phyloP scores from a whole-genome alignment of 768 basidiomycete genomes.

The Suillus lakei region DNA sequence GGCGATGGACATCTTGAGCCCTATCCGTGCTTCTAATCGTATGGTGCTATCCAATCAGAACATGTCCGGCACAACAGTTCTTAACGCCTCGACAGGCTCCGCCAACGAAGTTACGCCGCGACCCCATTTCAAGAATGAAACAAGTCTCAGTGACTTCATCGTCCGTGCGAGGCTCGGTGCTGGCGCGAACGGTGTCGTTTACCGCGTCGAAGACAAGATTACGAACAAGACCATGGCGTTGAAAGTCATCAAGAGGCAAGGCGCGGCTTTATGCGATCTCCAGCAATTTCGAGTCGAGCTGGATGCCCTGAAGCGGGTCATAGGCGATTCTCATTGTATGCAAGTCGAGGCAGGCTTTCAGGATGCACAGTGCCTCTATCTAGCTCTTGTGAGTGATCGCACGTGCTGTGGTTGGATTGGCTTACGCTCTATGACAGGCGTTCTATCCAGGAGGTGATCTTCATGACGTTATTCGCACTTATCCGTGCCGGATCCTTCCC shows the following conservation, averaged over 20 bases:
- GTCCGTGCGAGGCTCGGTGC: conserved; percentile 6
- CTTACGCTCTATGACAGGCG: background rate
- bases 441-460: conserved; percentile 16
- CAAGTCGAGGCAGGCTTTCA: conserved; percentile 19
- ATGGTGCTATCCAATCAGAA: background rate
- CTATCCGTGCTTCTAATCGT: background rate
- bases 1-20: conserved; percentile 6
- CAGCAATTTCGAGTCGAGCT: conserved; percentile 6
- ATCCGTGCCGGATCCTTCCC: conserved; percentile 1
- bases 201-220: conserved; percentile 10
- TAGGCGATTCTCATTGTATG: conserved; percentile 11
- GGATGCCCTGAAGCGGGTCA: conserved; percentile 10
- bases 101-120: background rate
- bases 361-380: conserved; percentile 15
- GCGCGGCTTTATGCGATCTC: background rate
- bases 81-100: background rate
- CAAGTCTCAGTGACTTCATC: conserved; percentile 6
- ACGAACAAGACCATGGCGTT: conserved; percentile 11
- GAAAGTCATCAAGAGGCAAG: conserved; percentile 16
- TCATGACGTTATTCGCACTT: conserved; percentile 6
- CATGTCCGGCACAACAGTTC: background rate
- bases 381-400: conserved; percentile 15
- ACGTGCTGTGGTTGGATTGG: background rate
- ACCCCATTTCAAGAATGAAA: conserved; percentile 1
- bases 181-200: conserved; percentile 13